phyloP scores from a whole-genome alignment of 805 yeast genomes.

The Yamadazyma laniorum region DNA sequence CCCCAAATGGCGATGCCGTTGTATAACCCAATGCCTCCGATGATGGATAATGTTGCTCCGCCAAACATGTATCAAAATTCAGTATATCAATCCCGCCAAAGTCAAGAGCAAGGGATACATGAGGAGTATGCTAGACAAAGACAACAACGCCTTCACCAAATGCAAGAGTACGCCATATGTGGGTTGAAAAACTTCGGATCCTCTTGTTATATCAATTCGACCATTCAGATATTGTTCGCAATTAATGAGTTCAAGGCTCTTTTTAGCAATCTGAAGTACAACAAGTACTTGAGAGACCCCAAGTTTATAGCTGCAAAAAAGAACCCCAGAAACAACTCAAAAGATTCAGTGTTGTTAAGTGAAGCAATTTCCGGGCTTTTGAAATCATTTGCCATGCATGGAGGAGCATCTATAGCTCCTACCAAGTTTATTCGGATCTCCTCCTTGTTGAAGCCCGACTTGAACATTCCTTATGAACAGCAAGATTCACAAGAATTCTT shows the following conservation, averaged over 20 bases:
- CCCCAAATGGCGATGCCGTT: background rate
- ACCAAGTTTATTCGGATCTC: slow-evolving; percentile 56
- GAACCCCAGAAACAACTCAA: slow-evolving; percentile 15
- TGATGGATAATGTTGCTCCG: slow-evolving; percentile 20
- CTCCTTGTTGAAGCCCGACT: slow-evolving; percentile 58
- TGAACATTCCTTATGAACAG: slow-evolving; percentile 69
- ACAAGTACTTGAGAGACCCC: slow-evolving; percentile 39
- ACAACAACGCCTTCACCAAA: slow-evolving; percentile 9
- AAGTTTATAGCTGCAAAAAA: slow-evolving; percentile 24
- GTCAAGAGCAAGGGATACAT: slow-evolving; percentile 14
- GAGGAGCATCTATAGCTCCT: slow-evolving; percentile 64
- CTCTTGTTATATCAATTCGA: slow-evolving; percentile 74
- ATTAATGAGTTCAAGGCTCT: slow-evolving; percentile 47
- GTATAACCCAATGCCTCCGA: background rate
- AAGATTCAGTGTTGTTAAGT: slow-evolving; percentile 34
- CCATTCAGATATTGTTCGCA: slow-evolving; percentile 68
- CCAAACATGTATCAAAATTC: slow-evolving; percentile 33
- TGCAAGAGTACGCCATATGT: slow-evolving; percentile 49
- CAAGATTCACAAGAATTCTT: slow-evolving; percentile 82
- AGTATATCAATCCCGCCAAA: background rate
- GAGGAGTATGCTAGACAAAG: slow-evolving; percentile 8
- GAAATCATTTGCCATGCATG: slow-evolving; percentile 55
- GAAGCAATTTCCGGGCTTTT: slow-evolving; percentile 55
- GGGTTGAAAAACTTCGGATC: slow-evolving; percentile 69
- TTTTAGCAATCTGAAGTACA: slow-evolving; percentile 46